Conservation (phyloP, 345 rosid species). For the Pistacia integerrima region DNA sequence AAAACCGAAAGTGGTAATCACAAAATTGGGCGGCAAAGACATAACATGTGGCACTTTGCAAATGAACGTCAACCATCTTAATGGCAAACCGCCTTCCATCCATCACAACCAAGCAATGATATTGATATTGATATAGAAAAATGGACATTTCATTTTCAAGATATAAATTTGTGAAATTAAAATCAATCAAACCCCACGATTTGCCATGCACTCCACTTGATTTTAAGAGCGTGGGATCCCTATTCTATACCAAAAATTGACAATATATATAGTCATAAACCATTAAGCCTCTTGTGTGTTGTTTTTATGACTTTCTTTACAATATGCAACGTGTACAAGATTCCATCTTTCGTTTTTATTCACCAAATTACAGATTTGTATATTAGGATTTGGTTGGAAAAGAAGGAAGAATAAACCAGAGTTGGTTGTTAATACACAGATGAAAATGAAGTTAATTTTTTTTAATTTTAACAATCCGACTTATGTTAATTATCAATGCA, state of each 20-base stretch:
- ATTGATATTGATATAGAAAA: neutral
- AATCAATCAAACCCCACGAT: neutral
- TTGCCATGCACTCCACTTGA: neutral
- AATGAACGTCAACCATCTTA: neutral
- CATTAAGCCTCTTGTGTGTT: neutral
- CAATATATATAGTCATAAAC: neutral
- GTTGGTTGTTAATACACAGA: no score
- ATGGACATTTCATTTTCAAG: conserved; percentile 2
- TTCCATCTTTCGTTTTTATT: conserved; percentile 7
- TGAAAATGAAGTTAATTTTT: no score
- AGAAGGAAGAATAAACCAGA: neutral
- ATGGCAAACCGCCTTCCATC: conserved; percentile 2
- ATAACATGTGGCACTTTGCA: no score
- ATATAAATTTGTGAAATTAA: neutral
- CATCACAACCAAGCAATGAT: neutral
- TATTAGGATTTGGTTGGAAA: neutral
- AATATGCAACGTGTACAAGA: neutral
- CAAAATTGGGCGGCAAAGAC: neutral
- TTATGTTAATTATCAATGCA: no score
- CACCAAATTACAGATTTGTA: neutral
- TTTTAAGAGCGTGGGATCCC: neutral
- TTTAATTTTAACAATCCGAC: no score
- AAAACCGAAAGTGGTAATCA: neutral
- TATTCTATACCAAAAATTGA: neutral
- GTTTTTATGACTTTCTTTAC: neutral